phyloP scores from a whole-genome alignment of 345 rosid species.

The Punica granatum region DNA sequence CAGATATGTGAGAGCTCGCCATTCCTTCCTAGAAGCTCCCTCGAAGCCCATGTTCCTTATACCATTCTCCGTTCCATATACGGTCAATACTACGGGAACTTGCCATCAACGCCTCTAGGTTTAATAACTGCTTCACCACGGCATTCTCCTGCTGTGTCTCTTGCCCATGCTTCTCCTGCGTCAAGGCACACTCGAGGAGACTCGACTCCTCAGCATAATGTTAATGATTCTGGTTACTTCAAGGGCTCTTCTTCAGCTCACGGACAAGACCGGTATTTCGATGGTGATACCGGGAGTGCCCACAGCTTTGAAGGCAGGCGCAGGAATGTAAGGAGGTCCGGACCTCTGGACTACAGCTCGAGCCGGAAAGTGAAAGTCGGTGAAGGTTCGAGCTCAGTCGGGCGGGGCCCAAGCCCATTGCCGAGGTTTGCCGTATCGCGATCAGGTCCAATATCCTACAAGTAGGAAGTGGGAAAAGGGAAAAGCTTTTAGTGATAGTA shows the following conservation, averaged over 20 bases:
- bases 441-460: slow-evolving; percentile 86
- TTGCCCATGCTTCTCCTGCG: slow-evolving; percentile 63
- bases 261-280: slow-evolving; percentile 50
- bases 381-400: slow-evolving; percentile 70
- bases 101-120: slow-evolving; percentile 54
- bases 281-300: slow-evolving; percentile 38
- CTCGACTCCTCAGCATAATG: slow-evolving; percentile 62
- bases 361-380: slow-evolving; percentile 53
- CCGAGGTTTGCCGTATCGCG: slow-evolving; percentile 95
- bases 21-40: slow-evolving; percentile 82
- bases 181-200: slow-evolving; percentile 55
- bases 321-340: slow-evolving; percentile 73
- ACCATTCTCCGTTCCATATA: slow-evolving; percentile 83
- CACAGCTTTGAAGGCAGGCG: slow-evolving; percentile 37
- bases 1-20: slow-evolving; percentile 92
- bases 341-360: slow-evolving; percentile 83
- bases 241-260: slow-evolving; percentile 79
- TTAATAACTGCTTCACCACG: slow-evolving; percentile 50
- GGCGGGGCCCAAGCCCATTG: slow-evolving; percentile 80
- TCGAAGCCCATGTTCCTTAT: slow-evolving; percentile 78
- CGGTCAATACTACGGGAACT: slow-evolving; percentile 72
- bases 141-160: slow-evolving; percentile 67
- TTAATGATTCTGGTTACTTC: slow-evolving; percentile 55
- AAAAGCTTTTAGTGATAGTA: not conserved
- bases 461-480: slow-evolving; percentile 27